These are phyloP conservation scores for Sporothrix variecibatus DNA, from an alignment of 2,329 filamentous ascomycete genomes.

Conservation along the genomic window DNA sequence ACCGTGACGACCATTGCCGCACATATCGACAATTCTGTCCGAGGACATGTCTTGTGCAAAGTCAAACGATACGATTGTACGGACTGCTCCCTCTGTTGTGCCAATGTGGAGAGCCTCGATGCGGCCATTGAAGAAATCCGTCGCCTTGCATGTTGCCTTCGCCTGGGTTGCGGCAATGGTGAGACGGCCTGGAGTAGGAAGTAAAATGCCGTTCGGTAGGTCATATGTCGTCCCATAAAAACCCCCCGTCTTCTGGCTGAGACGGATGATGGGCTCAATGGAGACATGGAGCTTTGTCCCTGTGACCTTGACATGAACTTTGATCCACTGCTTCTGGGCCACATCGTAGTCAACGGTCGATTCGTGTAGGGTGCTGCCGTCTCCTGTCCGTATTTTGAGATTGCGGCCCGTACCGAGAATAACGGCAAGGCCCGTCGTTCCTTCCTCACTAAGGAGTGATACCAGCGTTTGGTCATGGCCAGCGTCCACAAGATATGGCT, in stretches of 20 bases:
- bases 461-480: neutral
- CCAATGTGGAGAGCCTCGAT: neutral
- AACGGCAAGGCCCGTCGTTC: neutral
- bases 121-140: conserved; percentile 24
- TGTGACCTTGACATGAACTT: neutral
- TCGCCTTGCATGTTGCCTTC: neutral
- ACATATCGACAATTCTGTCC: conserved; percentile 12
- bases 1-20: conserved; percentile 2
- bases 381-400: neutral
- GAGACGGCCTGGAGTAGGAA: neutral
- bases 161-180: neutral
- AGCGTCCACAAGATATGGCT: neutral
- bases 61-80: neutral
- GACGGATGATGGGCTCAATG: neutral
- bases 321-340: neutral
- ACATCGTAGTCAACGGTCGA: neutral
- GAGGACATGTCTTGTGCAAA: conserved; percentile 12
- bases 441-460: neutral
- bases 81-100: neutral
- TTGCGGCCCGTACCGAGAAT: neutral
- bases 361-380: neutral
- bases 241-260: neutral
- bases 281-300: neutral
- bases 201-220: neutral
- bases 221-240: neutral